Base-by-base conservation (phyloP, 2,329 filamentous ascomycete genomes). In the Aspergillus pseudoviridinutans region DNA sequence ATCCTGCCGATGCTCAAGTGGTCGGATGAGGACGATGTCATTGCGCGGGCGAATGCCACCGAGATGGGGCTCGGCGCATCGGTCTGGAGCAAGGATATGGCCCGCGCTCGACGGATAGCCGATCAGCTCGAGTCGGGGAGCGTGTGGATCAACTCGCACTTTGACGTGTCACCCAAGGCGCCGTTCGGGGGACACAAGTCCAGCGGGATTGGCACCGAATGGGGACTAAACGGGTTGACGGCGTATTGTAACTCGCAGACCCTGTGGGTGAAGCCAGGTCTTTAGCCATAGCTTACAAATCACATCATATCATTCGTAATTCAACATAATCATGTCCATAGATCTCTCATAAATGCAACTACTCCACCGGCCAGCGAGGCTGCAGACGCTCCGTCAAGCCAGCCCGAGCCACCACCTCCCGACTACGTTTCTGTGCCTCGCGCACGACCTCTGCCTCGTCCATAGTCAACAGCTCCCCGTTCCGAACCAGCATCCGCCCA, bases 1-100 rank as follows among this genome's bases (percentile, higher is more conserved):
- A 84, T 90, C 32, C 78, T 89, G 1, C 86, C 87, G 0, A 73
- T 88, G 7, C 66, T 88, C 55, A 80, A 79, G 22, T 90, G 85
- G 85, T 75, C 75, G 0, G 78, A 82, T 28, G 86, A 89, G 59
- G 80, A 80, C 4, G 84, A 87, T 20, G 83, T 86, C 0, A 72
- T 88, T 29, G 67, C 68, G 1, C 78, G 83, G 3, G 84, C 82
- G 1, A 87, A 87, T 58, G 74, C 78, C 22, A 74, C 75, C 1
- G 75, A 80, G 24, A 79, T 77, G 29, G 84, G 82, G 0, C 77
- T 87, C 0, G 83, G 82, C 0, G 80, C 82, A 1, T 84, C 83
- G 0, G 79, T 88, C 0, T 88, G 84, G 76, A 81, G 77, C 17
- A 77, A 74, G 17, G 82, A 88, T 57, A 56, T 83, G 1, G 71